phyloP scores from a whole-genome alignment of 1,139 yeast species.

The Casaregolazyma suthepensis region DNA sequence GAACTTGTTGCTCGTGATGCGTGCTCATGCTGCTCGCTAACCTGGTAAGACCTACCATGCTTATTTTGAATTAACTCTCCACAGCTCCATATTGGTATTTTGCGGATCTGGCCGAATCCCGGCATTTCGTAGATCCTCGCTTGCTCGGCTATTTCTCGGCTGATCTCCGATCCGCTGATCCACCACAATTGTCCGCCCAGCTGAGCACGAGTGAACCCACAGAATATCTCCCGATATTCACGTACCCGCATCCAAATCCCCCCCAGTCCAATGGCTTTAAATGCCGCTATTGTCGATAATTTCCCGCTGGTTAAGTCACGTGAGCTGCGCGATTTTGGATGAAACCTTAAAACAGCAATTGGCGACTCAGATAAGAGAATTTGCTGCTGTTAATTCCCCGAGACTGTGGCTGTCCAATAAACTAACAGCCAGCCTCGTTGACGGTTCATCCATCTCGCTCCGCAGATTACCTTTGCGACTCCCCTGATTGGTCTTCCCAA shows the following conservation, averaged over 20 bases:
- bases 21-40: not conserved
- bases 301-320: not conserved
- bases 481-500: not conserved
- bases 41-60: not conserved
- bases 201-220: not conserved
- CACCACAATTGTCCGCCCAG: not conserved
- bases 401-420: not conserved
- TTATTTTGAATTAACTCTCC: not conserved
- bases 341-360: not conserved
- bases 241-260: not conserved
- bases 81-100: not conserved
- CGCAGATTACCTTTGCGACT: not conserved
- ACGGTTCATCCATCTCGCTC: not conserved
- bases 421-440: not conserved
- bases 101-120: not conserved
- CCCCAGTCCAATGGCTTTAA: not conserved
- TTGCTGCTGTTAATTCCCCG: not conserved
- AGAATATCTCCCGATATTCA: not conserved
- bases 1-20: too few species aligned
- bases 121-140: not conserved
- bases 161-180: not conserved
- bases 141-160: not conserved
- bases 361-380: not conserved
- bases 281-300: not conserved
- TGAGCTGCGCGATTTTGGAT: not conserved